Evolutionary conservation across 78 protist genomes (phyloP).

Genomic region (slime mould (Dictyostelium discoideum)): DNA sequence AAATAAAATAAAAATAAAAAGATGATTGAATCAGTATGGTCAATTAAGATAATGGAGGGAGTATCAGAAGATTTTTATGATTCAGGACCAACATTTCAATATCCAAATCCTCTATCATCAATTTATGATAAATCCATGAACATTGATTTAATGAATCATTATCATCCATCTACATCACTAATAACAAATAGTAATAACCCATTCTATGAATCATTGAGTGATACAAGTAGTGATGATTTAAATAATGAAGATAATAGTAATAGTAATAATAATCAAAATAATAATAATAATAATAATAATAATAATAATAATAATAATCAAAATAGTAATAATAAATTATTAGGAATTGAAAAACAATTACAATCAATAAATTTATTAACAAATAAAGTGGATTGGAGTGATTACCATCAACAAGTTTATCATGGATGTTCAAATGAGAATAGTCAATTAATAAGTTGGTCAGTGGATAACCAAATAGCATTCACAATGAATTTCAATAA

Average conservation of each 20-base stretch:
- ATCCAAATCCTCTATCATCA: neutral
- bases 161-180: neutral
- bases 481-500: slow-evolving; percentile 19
- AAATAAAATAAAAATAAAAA: too few relatives aligned
- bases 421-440: neutral
- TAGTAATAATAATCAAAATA: neutral
- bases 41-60: slow-evolving; percentile 8
- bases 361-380: slow-evolving; percentile 1
- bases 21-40: slow-evolving; percentile 42
- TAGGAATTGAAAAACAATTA: neutral
- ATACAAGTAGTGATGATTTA: neutral
- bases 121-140: slow-evolving; percentile 4
- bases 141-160: neutral
- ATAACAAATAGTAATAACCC: neutral
- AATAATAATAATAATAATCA: neutral
- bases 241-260: neutral
- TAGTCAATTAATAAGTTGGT: slow-evolving; percentile 48
- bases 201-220: neutral
- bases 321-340: neutral
- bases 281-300: neutral
- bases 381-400: slow-evolving; percentile 1
- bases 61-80: slow-evolving; percentile 13
- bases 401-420: neutral
- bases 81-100: slow-evolving; percentile 6
- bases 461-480: slow-evolving; percentile 57